These are phyloP conservation scores for Dothideomycetidae sp. DNA, from an alignment of 2,329 filamentous ascomycete species.

Conservation along the genomic window DNA sequence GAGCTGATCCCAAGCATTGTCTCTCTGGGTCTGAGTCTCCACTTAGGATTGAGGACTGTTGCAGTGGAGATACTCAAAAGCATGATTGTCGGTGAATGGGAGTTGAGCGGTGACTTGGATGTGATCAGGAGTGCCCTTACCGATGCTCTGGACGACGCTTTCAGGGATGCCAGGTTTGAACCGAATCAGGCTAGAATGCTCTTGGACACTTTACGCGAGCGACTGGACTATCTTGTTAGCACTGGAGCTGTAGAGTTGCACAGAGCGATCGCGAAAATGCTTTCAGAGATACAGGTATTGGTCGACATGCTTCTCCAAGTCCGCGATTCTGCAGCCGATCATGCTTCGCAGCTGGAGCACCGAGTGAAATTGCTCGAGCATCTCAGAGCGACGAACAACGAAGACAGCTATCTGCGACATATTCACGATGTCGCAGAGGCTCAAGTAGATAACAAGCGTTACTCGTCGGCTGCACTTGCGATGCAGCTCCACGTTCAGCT, in stretches of 20 bases:
- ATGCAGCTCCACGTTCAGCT: slow-evolving; percentile 82
- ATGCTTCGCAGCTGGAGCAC: slow-evolving; percentile 74
- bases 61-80: slow-evolving; percentile 89
- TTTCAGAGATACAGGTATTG: slow-evolving; percentile 77
- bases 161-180: slow-evolving; percentile 41
- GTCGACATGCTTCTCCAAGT: slow-evolving; percentile 83
- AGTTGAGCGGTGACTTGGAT: slow-evolving; percentile 77
- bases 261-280: slow-evolving; percentile 59
- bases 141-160: slow-evolving; percentile 76
- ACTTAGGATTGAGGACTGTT: slow-evolving; percentile 76
- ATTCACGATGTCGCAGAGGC: slow-evolving; percentile 78
- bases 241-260: slow-evolving; percentile 60
- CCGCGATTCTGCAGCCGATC: slow-evolving; percentile 49
- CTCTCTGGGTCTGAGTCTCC: slow-evolving; percentile 85
- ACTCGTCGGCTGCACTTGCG: slow-evolving; percentile 77
- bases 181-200: slow-evolving; percentile 56
- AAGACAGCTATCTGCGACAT: slow-evolving; percentile 91
- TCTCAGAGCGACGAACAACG: slow-evolving; percentile 88
- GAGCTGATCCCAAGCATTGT: slow-evolving; percentile 82
- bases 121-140: slow-evolving; percentile 95
- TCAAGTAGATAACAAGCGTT: slow-evolving; percentile 61
- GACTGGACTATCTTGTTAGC: slow-evolving; percentile 59
- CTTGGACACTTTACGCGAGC: slow-evolving; percentile 65
- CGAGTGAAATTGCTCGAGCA: slow-evolving; percentile 89
- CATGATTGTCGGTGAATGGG: slow-evolving; percentile 99